Conservation (phyloP, 495 filamentous ascomycete species). For the Saxophila tyrrhenica region DNA sequence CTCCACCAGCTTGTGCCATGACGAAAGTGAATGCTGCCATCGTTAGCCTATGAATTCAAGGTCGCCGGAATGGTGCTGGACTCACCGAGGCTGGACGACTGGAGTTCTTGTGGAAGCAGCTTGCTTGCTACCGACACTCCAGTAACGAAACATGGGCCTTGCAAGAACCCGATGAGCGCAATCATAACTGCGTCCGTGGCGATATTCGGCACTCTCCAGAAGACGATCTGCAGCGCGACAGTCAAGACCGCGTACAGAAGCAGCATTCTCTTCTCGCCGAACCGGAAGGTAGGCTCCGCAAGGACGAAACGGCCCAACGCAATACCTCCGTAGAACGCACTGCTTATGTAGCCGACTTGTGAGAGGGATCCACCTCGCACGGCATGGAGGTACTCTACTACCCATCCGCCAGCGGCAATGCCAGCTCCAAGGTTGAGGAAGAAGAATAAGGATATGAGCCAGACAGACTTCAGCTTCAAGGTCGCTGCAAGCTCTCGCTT, state of each 20-base stretch:
- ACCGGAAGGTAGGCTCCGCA: constrained; percentile 42
- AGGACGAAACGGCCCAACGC: constrained; percentile 38
- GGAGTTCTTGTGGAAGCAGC: constrained; percentile 12
- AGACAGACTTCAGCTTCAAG: constrained; percentile 12
- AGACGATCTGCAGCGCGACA: constrained; percentile 46
- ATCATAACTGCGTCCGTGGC: constrained; percentile 11
- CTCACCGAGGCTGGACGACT: constrained; percentile 3
- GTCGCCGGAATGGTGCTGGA: neutral
- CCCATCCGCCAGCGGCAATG: constrained; percentile 21
- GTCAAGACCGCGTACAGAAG: constrained; percentile 41
- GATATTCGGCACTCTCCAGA: constrained; percentile 37
- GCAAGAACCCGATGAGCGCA: constrained; percentile 13
- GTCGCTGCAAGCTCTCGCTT: constrained; percentile 9
- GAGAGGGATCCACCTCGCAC: constrained; percentile 25
- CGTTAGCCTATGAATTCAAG: no score
- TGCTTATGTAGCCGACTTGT: constrained; percentile 16
- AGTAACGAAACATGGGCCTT: constrained; percentile 20
- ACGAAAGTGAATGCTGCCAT: constrained; percentile 21
- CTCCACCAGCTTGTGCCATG: constrained; percentile 20
- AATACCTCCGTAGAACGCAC: constrained; percentile 15
- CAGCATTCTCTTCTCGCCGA: constrained; percentile 41
- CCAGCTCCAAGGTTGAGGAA: constrained; percentile 19
- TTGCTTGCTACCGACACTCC: constrained; percentile 18
- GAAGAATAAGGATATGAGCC: constrained; percentile 16
- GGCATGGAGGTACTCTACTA: constrained; percentile 21